phyloP scores from a whole-genome alignment of 2,329 filamentous ascomycete genomes.

The Bipolaris victoriae region DNA sequence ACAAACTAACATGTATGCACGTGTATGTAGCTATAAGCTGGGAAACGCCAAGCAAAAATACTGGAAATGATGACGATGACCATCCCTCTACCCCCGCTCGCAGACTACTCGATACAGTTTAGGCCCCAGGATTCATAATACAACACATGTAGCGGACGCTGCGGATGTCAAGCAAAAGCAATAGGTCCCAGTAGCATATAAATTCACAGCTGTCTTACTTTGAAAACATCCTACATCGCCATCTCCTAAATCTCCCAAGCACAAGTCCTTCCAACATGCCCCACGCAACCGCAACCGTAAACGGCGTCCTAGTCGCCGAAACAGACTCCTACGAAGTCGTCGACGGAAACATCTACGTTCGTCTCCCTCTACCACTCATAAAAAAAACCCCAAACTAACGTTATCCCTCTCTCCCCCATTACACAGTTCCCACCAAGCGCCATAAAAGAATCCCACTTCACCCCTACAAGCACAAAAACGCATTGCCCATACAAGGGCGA shows the following conservation, averaged over 20 bases:
- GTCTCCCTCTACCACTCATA: not conserved
- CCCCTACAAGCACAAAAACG: constrained; percentile 55
- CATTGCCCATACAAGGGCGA: constrained; percentile 64
- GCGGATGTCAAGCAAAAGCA: not conserved
- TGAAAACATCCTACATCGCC: too few species aligned
- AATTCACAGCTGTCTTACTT: too few species aligned
- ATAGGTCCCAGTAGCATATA: not conserved
- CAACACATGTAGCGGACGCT: not conserved
- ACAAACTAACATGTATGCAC: not conserved
- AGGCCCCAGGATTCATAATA: not conserved
- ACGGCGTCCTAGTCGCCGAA: constrained; percentile 59
- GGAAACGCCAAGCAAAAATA: not conserved
- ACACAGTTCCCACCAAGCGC: constrained; percentile 49
- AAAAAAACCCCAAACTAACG: too few species aligned
- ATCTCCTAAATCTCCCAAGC: not conserved
- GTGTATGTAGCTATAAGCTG: not conserved
- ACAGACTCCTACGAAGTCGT: constrained; percentile 60
- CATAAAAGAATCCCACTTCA: constrained; percentile 53
- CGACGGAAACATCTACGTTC: constrained; percentile 64
- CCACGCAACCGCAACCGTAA: constrained; percentile 56
- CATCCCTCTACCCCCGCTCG: constrained; percentile 10
- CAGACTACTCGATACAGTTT: constrained; percentile 23
- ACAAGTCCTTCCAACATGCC: constrained; percentile 27
- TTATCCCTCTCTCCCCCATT: too few species aligned
- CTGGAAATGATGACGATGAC: constrained; percentile 12